Evolutionary conservation across 208 protist genomes (phyloP), one percentile per base, ranked within the genome.

Genomic region (Phytomonas sp.): DNA sequence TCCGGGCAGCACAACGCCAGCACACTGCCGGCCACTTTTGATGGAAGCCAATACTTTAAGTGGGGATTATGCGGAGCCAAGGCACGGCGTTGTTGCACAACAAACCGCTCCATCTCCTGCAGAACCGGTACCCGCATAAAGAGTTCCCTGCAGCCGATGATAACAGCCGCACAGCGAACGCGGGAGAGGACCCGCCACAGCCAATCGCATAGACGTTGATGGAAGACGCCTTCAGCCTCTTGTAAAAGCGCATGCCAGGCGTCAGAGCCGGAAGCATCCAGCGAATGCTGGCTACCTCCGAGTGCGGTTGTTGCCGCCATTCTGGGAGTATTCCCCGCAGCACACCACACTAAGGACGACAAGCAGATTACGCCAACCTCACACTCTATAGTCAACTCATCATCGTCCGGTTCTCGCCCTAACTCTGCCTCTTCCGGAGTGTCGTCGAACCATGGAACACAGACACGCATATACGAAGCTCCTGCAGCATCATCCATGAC

Each of bases 1-100:
- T 90, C 80, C 4, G 91, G 86, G 75, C 91, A 96, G 20, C 79
- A 65, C 46, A 94, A 59, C 46, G 88, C 86, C 68, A 92, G 62
- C 34, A 80, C 80, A 31, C 79, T 75, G 20, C 74, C 78, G 15
- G 73, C 79, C n/a, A 75, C 78, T 36, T 80, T 78, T 5, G 69
- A 53, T 0, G 91, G 87, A 37, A 96, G 80, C 88, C 91, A 96
- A 72, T 90, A 92, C 40, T 46, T 46, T 1, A 67, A 30, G 31
- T 62, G 68, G 30, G 79, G 56, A 59, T 77, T 72, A 37, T 65
- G 68, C 11, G 73, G 74, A 28, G 75, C 66, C 23, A 80, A 46
- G 4, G 68, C 36, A 20, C 66, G 67, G 26, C 89, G 85, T 66
- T 80, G 73, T 61, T 80, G 81, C 69, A 72, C 62, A 34, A 91